Evolutionary conservation across 176 grass and related monocot genomes (phyloP).

Genomic region (Cenchrus fungigraminus): DNA sequence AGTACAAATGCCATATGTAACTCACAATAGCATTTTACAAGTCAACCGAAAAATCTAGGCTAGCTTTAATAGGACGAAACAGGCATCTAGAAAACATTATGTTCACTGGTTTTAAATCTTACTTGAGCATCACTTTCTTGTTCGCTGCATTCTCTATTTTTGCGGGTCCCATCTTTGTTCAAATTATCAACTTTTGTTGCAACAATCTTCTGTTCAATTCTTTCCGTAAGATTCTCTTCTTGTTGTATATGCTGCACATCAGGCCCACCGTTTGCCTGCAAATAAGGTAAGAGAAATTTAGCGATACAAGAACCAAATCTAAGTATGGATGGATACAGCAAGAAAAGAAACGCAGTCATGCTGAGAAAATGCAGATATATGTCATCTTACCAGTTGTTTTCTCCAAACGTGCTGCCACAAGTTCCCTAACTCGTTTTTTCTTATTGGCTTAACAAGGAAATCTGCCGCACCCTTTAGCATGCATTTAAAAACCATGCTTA

Average conservation of each 20-base stretch:
- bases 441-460: conserved; percentile 94
- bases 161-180: conserved; percentile 33
- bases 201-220: conserved; percentile 13
- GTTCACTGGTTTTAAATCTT: conserved; percentile 53
- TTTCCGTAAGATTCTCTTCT: conserved; percentile 52
- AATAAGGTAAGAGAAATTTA: conserved; percentile 29
- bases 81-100: not conserved
- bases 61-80: not conserved
- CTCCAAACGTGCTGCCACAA: conserved; percentile 99
- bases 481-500: conserved; percentile 99
- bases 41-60: not conserved
- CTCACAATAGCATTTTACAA: not conserved
- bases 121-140: conserved; percentile 98
- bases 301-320: not conserved
- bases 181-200: conserved; percentile 36
- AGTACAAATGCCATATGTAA: not conserved
- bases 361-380: conserved; percentile 25
- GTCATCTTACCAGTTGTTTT: conserved; percentile 74
- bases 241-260: conserved; percentile 47
- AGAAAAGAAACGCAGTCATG: conserved; percentile 16
- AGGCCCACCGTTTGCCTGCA: conserved; percentile 64
- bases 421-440: conserved; percentile 94
- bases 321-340: not conserved
- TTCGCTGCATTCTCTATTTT: conserved; percentile 75
- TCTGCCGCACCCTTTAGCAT: conserved; percentile 98